Base-by-base conservation (phyloP, 2,329 filamentous ascomycete genomes). In the Cercospora beticola region DNA sequence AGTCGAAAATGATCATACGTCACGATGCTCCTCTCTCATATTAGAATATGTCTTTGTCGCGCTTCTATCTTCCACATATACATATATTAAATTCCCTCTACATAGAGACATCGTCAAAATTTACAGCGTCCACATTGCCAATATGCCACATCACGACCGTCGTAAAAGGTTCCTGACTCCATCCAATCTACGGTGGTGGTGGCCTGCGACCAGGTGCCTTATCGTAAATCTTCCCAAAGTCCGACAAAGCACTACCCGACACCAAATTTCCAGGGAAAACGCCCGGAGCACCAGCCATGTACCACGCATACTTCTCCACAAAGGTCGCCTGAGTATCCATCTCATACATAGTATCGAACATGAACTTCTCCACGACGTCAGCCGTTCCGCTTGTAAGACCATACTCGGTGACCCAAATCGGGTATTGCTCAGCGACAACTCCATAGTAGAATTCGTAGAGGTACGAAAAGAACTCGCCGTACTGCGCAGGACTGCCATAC, bases 251-350 rank as follows among this genome's bases (percentile, higher is more conserved):
- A 4, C 21, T 28, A 21, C 30, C 56, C 1, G 30, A 8, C n/a
- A 59, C 56, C 56, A 59, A 14, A 36, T 59, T 59, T 31, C 56
- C 56, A 36, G 56, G 56, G n/a, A 33, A 36, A 8, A 59, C 56
- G n/a, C 56, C 56, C 16, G 56, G 56, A 33, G 56, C 28, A 36
- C 56, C 56, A 7, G 56, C 56, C 56, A 59, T 59, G 23, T 59
- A 59, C 56, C 56, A 59, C 28, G 56, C 56, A 36, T 59, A 59
- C 56, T 59, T 59, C 56, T 59, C 56, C 30, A 59, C 56, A 59
- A 59, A 59, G 10, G 56, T 36, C 28, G 56, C 56, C 28, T 18
- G 28, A 3, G 5, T 23, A 59, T 59, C 56, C 56, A 59, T 59
- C n/a, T 59, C 56, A 18, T 21, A 36, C 56, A 59, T 59, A 7